phyloP scores from a whole-genome alignment of 1,139 yeast genomes.

The Hansenula sp. region DNA sequence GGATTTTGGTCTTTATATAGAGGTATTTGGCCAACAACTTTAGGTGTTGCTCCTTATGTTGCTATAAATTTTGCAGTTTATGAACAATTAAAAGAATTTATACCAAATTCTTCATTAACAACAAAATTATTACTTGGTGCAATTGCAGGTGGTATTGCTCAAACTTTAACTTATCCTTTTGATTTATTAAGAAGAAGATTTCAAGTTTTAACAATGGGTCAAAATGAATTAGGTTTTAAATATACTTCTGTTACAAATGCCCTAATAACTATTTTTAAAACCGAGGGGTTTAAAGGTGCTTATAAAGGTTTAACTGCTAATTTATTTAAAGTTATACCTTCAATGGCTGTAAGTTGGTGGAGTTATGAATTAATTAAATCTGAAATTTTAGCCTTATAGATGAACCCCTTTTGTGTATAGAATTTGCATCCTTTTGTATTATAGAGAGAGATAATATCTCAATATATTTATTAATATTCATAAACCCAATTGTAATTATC shows the following conservation, averaged over 20 bases:
- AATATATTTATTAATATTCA: not conserved
- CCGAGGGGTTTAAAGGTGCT: constrained; percentile 77
- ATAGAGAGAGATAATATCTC: no score
- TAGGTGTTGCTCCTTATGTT: constrained; percentile 96
- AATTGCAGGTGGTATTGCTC: constrained; percentile 80
- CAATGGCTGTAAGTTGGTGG: constrained; percentile 94
- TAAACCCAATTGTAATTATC: not conserved
- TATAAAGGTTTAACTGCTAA: constrained; percentile 89
- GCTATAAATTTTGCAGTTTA: constrained; percentile 90
- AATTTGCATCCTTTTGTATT: no score
- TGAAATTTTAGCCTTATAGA: constrained; percentile 15
- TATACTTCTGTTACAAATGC: constrained; percentile 75
- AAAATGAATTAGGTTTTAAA: constrained; percentile 70
- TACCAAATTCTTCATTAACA: constrained; percentile 35
- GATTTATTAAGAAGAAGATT: constrained; percentile 85
- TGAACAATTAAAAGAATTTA: constrained; percentile 65
- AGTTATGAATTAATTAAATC: constrained; percentile 69
- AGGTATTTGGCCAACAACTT: constrained; percentile 82
- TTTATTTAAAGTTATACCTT: constrained; percentile 84
- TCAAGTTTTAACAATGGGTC: constrained; percentile 80
- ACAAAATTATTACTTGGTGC: constrained; percentile 81
- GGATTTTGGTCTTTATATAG: constrained; percentile 74
- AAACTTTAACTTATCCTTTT: constrained; percentile 80
- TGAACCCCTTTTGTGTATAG: no score
- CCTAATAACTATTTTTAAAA: constrained; percentile 54